Evolutionary conservation across 148 eudicot genomes (phyloP).

Genomic region (Amaranthus palmeri): DNA sequence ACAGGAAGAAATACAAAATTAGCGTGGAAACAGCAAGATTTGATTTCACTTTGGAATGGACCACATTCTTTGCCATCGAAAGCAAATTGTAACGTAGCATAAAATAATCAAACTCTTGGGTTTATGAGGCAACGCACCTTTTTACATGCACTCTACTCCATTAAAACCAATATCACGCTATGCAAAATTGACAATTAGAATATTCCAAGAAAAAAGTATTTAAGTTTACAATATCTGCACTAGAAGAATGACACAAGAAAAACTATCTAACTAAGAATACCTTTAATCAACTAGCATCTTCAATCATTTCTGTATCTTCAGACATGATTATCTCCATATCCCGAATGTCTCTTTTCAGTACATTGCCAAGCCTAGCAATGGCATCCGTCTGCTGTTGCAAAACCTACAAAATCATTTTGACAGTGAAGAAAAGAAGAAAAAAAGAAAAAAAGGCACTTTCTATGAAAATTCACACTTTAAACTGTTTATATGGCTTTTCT

Average conservation of each 20-base stretch:
- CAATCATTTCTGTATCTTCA: slow-evolving; percentile 69
- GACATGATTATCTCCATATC: slow-evolving; percentile 96
- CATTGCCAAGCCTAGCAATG: slow-evolving; percentile 80
- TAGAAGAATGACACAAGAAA: background rate
- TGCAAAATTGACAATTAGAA: background rate
- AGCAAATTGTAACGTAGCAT: too few relatives aligned
- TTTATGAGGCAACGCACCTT: too few relatives aligned
- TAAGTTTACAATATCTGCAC: slow-evolving; percentile 10
- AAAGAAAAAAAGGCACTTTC: background rate
- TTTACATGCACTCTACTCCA: too few relatives aligned
- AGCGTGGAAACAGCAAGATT: too few relatives aligned
- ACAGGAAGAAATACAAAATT: too few relatives aligned
- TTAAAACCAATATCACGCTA: background rate
- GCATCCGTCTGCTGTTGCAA: slow-evolving; percentile 91
- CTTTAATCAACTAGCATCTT: slow-evolving; percentile 26
- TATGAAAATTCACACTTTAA: too few relatives aligned
- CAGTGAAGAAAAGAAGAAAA: background rate
- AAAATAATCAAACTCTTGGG: too few relatives aligned
- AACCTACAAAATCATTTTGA: slow-evolving; percentile 40
- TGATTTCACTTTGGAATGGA: too few relatives aligned
- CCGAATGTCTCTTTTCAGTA: slow-evolving; percentile 74
- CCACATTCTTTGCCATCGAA: too few relatives aligned
- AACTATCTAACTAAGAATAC: background rate
- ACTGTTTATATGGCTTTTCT: too few relatives aligned
- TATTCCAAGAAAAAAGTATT: background rate